These are phyloP conservation scores for Globisporangium orthogonon DNA, from an alignment of 352 stramenopile genomes.

Conservation along the genomic window DNA sequence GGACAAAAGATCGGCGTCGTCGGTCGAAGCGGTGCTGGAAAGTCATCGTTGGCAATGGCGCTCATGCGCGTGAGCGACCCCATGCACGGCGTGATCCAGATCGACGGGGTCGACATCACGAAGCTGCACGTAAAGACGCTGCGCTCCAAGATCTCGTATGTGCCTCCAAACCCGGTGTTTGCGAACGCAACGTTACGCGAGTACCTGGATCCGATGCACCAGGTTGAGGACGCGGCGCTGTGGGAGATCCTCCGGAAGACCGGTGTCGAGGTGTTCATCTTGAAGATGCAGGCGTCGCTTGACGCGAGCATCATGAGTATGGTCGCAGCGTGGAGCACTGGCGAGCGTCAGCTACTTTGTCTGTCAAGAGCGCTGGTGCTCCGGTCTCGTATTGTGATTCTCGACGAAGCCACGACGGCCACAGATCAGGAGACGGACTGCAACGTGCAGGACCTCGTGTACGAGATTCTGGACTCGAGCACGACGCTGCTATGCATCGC, in stretches of 20 bases:
- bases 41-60: slow-evolving; percentile 52
- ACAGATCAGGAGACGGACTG: slow-evolving; percentile 71
- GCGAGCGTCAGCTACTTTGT: slow-evolving; percentile 93
- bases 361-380: slow-evolving; percentile 89
- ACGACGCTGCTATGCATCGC: slow-evolving; percentile 93
- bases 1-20: slow-evolving; percentile 57
- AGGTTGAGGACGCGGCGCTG: slow-evolving; percentile 53
- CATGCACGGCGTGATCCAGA: slow-evolving; percentile 58
- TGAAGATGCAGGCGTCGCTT: slow-evolving; percentile 21
- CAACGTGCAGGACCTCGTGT: slow-evolving; percentile 56
- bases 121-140: slow-evolving; percentile 28
- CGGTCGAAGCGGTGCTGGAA: slow-evolving; percentile 53
- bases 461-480: slow-evolving; percentile 76
- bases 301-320: slow-evolving; percentile 43
- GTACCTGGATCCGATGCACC: slow-evolving; percentile 90
- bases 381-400: slow-evolving; percentile 85
- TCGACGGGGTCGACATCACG: slow-evolving; percentile 86
- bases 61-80: slow-evolving; percentile 40
- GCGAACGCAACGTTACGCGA: slow-evolving; percentile 88
- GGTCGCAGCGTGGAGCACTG: slow-evolving; percentile 88
- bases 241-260: slow-evolving; percentile 38
- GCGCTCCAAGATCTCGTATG: slow-evolving; percentile 42
- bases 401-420: slow-evolving; percentile 93
- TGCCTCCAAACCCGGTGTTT: slow-evolving; percentile 91
- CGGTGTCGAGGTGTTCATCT: slow-evolving; percentile 34